Conservation (phyloP, 2,329 filamentous ascomycete genomes). For the Leptosphaerulina australis region DNA sequence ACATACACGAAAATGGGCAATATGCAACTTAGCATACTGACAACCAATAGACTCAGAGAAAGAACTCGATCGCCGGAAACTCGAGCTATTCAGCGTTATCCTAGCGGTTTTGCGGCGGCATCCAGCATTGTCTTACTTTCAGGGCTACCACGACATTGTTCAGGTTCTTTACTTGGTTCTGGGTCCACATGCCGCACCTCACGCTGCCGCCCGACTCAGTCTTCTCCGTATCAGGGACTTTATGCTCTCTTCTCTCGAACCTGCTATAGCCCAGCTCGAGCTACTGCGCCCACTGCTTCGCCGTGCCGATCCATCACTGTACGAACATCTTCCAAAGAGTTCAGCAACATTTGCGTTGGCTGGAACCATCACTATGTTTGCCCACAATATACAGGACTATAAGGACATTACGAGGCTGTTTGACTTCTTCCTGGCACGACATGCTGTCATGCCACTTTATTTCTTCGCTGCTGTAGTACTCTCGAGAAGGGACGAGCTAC, state of each 20-base stretch:
- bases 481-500: conserved; percentile 79
- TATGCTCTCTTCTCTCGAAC: conserved; percentile 87
- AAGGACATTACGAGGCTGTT: conserved; percentile 88
- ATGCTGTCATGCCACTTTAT: conserved; percentile 89
- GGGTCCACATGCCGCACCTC: conserved; percentile 63
- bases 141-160: conserved; percentile 98
- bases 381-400: conserved; percentile 92
- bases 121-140: conserved; percentile 91
- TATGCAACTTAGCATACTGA: conserved; percentile 13
- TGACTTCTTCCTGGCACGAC: conserved; percentile 84
- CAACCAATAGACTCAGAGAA: conserved; percentile 69
- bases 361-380: conserved; percentile 94
- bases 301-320: conserved; percentile 72
- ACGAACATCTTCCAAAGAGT: conserved; percentile 74
- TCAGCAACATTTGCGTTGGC: conserved; percentile 92
- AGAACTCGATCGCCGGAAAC: conserved; percentile 73
- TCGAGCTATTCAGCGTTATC: conserved; percentile 80
- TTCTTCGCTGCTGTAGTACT: conserved; percentile 80
- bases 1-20: conserved; percentile 26
- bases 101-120: conserved; percentile 77
- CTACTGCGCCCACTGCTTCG: conserved; percentile 83
- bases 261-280: conserved; percentile 82
- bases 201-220: conserved; percentile 79
- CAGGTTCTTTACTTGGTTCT: conserved; percentile 93
- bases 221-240: conserved; percentile 93